Evolutionary conservation across 2,329 filamentous ascomycete genomes (phyloP), one percentile per base, ranked within the genome.

Genomic region (Didymosphaeria variabile): DNA sequence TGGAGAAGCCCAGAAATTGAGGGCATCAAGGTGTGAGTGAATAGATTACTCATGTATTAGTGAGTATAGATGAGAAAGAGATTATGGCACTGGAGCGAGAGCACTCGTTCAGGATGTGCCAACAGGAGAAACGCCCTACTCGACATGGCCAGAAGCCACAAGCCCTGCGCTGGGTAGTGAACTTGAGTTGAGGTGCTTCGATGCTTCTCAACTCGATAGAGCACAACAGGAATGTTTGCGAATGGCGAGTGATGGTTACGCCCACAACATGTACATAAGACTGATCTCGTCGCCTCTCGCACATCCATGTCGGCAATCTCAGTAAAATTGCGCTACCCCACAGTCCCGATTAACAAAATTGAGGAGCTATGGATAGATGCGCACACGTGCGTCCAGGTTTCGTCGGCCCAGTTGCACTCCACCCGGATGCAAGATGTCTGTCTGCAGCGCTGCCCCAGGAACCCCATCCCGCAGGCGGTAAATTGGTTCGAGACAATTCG

Each of bases 281-380:
- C 23, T 31, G 47, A 51, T 36, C 31, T 21, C 5, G 31, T 31
- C 29, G 2, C 8, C 17, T 40, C 13, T 57, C 19, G 55, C 31
- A 36, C 36, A 47, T 9, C 32, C 13, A 42, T 64, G 50, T 31
- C 59, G 55, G 55, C 57, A 64, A 34, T 44, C 29, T 17, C 38
- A 55, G 42, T 29, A 6, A 13, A 19, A 58, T 40, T 44, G 34
- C n/a, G 55, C 40, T 63, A 53, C 63, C 60, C 63, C 64, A 52
- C 64, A 63, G 46, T 60, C 26, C 63, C 61, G 55, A 65, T n/a
- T 52, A 38, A 15, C 51, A 45, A 57, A 60, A 55, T 61, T 54
- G 62, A 56, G 60, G 60, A 55, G 46, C 57, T 55, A 65, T 65
- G 57, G 59, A 63, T 42, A 65, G 26, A 40, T 57, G 21, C 21